Evolutionary conservation across 495 filamentous ascomycete genomes (phyloP), one percentile per base, ranked within the genome.

Genomic region (Penicillium verhagenii): DNA sequence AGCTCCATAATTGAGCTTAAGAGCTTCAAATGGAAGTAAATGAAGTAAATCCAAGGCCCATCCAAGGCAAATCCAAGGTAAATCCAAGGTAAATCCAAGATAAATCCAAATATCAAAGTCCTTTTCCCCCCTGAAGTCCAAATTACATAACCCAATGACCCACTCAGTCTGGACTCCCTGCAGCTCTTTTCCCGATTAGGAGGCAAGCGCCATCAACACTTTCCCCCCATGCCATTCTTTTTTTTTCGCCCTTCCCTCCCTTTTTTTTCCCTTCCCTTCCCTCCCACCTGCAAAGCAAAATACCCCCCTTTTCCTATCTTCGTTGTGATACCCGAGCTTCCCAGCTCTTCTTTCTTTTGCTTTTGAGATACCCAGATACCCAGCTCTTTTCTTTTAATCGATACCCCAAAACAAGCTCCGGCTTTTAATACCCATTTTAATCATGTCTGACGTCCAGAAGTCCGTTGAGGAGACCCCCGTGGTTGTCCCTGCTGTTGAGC

Each of bases 371-470:
- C 70, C 63, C 62, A 62, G 63, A 72, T 72, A 75, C 69, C 69
- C 68, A 60, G 63, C 69, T 65, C 63, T 60, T 53, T 29, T 42
- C 19, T 42, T 62, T 62, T 76, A 71, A 69, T 72, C 56, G 59
- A 64, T 62, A 61, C 60, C 65, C 62, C 57, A 60, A 61, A 64
- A 58, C 47, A 37, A 57, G 58, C 52, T 63, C 64, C 57, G 52
- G 54, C 50, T 60, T 51, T 57, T 59, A 61, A 61, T 58, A 31
- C 40, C 47, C 33, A 35, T 60, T 59, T 58, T 68, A 68, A 76
- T 59, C 59, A 83, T 83, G 79, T 81, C 80, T 67, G 77, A 78
- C 54, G 64, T 63, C 50, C 72, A 76, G 61, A 76, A 79, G 62
- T 66, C 79, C 59, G 67, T 79, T 52, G 77, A 79, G 64, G 72